phyloP scores from a whole-genome alignment of 2,329 filamentous ascomycete genomes.

The Rhinocladiella mackenziei region DNA sequence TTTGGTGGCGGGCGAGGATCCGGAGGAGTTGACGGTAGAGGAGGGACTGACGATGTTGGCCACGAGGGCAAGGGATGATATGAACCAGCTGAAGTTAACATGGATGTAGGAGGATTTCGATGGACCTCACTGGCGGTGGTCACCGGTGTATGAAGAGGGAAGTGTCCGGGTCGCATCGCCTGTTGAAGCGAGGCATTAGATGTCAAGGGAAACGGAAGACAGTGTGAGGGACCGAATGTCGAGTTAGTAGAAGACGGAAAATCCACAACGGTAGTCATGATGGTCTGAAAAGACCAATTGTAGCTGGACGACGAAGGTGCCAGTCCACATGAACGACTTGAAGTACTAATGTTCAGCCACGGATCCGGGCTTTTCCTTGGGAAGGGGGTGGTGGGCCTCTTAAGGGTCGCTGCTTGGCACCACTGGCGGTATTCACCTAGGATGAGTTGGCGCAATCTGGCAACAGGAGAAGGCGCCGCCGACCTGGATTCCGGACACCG shows the following conservation, averaged over 20 bases:
- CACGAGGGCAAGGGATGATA: not conserved
- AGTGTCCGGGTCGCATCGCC: conserved; percentile 12
- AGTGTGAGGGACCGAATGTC: conserved; percentile 3
- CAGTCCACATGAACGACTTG: not conserved
- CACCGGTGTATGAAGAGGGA: not conserved
- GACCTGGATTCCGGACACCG: conserved; percentile 5
- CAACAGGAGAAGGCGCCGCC: conserved; percentile 11
- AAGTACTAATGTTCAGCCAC: no score
- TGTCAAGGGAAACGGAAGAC: conserved; percentile 7
- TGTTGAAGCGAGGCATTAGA: conserved; percentile 7
- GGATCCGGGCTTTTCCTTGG: no score
- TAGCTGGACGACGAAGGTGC: not conserved
- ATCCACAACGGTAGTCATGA: conserved; percentile 13
- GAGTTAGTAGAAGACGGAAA: conserved; percentile 2
- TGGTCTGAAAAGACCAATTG: conserved; percentile 1
- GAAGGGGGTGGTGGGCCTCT: not conserved
- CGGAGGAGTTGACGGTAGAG: not conserved
- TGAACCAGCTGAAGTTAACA: not conserved
- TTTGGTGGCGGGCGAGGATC: conserved; percentile 1
- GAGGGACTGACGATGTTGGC: not conserved
- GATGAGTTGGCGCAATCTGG: conserved; percentile 11
- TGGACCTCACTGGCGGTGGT: not conserved
- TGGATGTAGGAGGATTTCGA: not conserved
- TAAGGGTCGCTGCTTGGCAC: conserved; percentile 8
- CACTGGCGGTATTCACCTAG: not conserved